Percentiles rank a stretch among this genome's conserved stretches.
Evolutionary conservation across 1,139 yeast genomes (phyloP).

Genomic region (Candida buenavistaensis): DNA sequence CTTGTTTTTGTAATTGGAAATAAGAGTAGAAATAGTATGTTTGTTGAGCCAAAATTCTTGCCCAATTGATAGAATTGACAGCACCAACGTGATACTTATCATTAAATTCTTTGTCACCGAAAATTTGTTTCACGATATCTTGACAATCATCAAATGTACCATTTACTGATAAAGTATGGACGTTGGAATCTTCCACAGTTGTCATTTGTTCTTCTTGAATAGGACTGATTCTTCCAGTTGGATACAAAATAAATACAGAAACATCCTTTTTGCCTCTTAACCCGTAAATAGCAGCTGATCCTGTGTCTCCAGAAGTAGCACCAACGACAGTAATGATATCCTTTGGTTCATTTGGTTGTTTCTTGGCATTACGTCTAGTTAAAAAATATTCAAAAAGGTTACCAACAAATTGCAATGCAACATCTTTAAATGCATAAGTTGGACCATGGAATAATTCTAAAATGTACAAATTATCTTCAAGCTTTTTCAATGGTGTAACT

Average conservation of each 20-base stretch:
- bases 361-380: conserved; percentile 68
- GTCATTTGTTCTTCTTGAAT: conserved; percentile 99
- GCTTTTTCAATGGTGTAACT: conserved; percentile 76
- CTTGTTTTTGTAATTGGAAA: conserved; percentile 62
- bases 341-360: conserved; percentile 57
- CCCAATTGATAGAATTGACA: conserved; percentile 98
- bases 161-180: conserved; percentile 89
- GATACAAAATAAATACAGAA: conserved; percentile 91
- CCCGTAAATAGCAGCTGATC: conserved; percentile 98
- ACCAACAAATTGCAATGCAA: conserved; percentile 96
- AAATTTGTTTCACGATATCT: conserved; percentile 89
- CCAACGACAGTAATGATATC: conserved; percentile 94
- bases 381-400: conserved; percentile 91
- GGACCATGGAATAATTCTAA: conserved; percentile 98
- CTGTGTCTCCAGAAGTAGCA: conserved; percentile 99
- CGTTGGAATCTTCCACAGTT: conserved; percentile 90
- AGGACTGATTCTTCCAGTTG: conserved; percentile 96
- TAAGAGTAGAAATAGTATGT: conserved; percentile 93
- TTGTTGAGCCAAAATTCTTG: conserved; percentile 95
- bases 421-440: conserved; percentile 97
- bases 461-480: conserved; percentile 64
- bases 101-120: conserved; percentile 87
- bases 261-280: conserved; percentile 95
- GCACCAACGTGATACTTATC: conserved; percentile 93
- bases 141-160: conserved; percentile 99